Evolutionary conservation across 495 filamentous ascomycete genomes (phyloP), one percentile per base, ranked within the genome.

Genomic region (Elaphomyces granulatus): DNA sequence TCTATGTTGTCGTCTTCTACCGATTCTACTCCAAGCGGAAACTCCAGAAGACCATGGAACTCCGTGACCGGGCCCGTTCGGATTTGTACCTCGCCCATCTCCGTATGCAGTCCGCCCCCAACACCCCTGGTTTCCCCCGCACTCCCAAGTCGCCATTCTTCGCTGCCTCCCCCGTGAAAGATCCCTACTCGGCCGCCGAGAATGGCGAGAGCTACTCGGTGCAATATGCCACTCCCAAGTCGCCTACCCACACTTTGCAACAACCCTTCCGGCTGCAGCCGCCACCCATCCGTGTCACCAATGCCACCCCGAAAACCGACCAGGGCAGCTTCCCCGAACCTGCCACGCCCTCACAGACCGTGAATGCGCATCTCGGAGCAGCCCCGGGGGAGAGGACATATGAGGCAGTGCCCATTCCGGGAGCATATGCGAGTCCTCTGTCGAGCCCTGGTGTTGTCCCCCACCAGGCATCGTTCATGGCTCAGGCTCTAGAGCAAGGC

Each of bases 21-120:
- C 82, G 90, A 47, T 83, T 93, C 70, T 90, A 84, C 72, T 83
- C 83, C 42, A 99, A 99, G 71, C 81, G 83, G 55, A 76, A 78
- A 50, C 82, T 99, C 41, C 80, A 79, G 58, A 96, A 94, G 66
- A 83, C 84, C 38, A 96, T 99, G 88, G 82, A 94, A 59, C 63
- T 80, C 51, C 87, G 90, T 49, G 90, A 99, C 71, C 80, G 78
- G 51, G 90, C 90, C 48, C 81, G 90, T 42, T 83, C 78, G 47
- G 87, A 94, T 54, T 70, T 98, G 41, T 96, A 95, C 68, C 84
- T 96, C 38, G 90, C 88, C 34, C 90, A 96, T 53, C 76, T 96
- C 4, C 85, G 83, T 46, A 69, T 78, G 7, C 86, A 96, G 60
- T 93, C 88, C 15, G 87, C 86, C 8, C 87, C 87, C 38, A 95